Conservation (phyloP, 2,329 filamentous ascomycete species). For the Xenosphaeropsis pyriputrescens region DNA sequence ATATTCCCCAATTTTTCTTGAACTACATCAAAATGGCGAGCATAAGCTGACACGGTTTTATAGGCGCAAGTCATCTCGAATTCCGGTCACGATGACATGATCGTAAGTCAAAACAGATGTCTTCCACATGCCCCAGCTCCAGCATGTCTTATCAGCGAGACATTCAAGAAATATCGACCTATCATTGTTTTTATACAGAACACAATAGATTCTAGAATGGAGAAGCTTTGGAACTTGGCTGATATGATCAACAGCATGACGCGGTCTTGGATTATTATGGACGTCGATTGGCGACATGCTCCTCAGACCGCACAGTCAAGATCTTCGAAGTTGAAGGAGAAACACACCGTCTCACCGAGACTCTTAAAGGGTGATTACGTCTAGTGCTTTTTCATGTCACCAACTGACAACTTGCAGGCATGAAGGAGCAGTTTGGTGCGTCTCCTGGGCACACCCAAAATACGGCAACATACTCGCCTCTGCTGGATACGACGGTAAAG, state of each 20-base stretch:
- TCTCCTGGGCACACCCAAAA: constrained; percentile 96
- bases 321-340: constrained; percentile 98
- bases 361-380: constrained; percentile 67
- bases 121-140: too few relatives aligned
- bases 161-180: too few relatives aligned
- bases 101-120: constrained; percentile 46
- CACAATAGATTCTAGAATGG: too few relatives aligned
- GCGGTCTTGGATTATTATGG: constrained; percentile 98
- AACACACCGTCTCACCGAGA: constrained; percentile 77
- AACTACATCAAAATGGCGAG: too few relatives aligned
- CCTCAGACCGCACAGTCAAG: constrained; percentile 96
- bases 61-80: constrained; percentile 67
- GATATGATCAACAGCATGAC: constrained; percentile 54
- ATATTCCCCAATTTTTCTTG: too few relatives aligned
- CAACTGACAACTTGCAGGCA: constrained; percentile 40
- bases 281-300: constrained; percentile 88
- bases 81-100: constrained; percentile 96
- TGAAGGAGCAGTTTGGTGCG: constrained; percentile 94
- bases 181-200: neutral
- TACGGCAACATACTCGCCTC: constrained; percentile 96
- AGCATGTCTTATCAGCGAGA: too few relatives aligned
- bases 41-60: neutral
- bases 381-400: neutral
- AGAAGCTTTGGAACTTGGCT: constrained; percentile 4
- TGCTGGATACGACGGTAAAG: constrained; percentile 92